Evolutionary conservation across 192 early-diverging fungal genomes (phyloP), one percentile per base, ranked within the genome.

Genomic region (Coemansia sp.): DNA sequence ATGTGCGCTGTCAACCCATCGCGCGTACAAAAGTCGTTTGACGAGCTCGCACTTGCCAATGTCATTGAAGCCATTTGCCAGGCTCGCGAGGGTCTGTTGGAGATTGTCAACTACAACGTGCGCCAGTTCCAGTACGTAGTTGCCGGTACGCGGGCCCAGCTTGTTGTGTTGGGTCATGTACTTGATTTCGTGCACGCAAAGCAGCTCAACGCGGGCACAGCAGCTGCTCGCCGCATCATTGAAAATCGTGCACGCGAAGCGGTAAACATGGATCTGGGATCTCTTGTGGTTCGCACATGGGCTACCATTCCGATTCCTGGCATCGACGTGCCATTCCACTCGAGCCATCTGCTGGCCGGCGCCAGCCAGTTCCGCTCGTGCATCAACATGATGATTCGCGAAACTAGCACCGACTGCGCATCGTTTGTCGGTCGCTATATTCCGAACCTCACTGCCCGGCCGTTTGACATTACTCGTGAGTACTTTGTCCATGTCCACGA

Each of bases 291-390:
- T 56, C 90, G 93, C 68, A 90, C 92, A 38, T 80, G 86, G 51
- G 93, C 94, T 5, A 96, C 96, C 5, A 92, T 95, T 38, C 94
- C 94, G 55, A 79, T 98, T 2, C 84, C 86, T 5, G 94, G 94
- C 60, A 93, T 98, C 60, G 96, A 98, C 72, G 92, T 98, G 57
- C 96, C 96, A 24, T 98, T 96, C 92, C 96, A 98, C 85, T 96
- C 94, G 5, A 87, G 84, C 67, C 93, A 93, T 86, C 83, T 98
- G 76, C 71, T 93, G 32, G 88, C 87, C 39, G 94, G 94, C 73
- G 92, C 95, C 54, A 81, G 84, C 35, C 89, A 89, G 55, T 96
- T 98, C 93, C 91, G 95, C 62, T 84, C 83, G 50, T 89, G 92
- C 61, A 83, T 98, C 27, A 81, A 81, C 61, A 85, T 83, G 72